phyloP scores from a whole-genome alignment of 371 early-diverging fungal species.

The Mucor ambiguus region DNA sequence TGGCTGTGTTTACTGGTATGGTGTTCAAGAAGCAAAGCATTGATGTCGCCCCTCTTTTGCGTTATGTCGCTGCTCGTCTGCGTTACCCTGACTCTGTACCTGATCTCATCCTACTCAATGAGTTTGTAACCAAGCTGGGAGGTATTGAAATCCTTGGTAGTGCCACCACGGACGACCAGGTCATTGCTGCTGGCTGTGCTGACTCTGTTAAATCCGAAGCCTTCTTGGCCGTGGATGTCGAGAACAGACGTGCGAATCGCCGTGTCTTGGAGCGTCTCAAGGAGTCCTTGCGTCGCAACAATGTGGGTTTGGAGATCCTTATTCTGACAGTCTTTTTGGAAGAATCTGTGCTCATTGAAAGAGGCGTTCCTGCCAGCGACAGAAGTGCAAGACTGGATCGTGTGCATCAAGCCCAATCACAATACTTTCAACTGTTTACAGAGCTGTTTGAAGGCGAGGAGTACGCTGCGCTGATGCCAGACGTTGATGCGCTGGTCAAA shows the following conservation, averaged over 20 bases:
- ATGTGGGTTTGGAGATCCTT: constrained; percentile 59
- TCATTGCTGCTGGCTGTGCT: constrained; percentile 72
- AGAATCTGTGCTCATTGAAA: constrained; percentile 50
- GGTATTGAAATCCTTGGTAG: constrained; percentile 66
- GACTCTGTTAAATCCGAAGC: constrained; percentile 61
- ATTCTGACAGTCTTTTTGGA: constrained; percentile 53
- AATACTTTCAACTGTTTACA: constrained; percentile 68
- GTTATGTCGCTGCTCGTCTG: constrained; percentile 71
- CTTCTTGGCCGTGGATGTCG: constrained; percentile 47
- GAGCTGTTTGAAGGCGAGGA: constrained; percentile 61
- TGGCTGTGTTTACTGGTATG: constrained; percentile 77
- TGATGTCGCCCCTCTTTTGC: constrained; percentile 65
- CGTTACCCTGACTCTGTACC: constrained; percentile 48
- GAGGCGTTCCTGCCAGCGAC: constrained; percentile 59
- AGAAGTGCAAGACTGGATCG: constrained; percentile 39
- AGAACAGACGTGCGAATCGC: constrained; percentile 54
- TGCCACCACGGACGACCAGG: constrained; percentile 58
- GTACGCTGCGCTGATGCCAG: constrained; percentile 63
- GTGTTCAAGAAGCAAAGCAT: constrained; percentile 72
- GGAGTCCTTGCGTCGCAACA: constrained; percentile 59
- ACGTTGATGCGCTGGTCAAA: constrained; percentile 54
- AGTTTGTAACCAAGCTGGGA: constrained; percentile 74
- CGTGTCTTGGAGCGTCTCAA: constrained; percentile 62
- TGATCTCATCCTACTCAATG: constrained; percentile 68
- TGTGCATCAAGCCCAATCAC: constrained; percentile 62